These are phyloP conservation scores for Phytomonas sp. DNA, from an alignment of 208 protist species.

Conservation along the genomic window DNA sequence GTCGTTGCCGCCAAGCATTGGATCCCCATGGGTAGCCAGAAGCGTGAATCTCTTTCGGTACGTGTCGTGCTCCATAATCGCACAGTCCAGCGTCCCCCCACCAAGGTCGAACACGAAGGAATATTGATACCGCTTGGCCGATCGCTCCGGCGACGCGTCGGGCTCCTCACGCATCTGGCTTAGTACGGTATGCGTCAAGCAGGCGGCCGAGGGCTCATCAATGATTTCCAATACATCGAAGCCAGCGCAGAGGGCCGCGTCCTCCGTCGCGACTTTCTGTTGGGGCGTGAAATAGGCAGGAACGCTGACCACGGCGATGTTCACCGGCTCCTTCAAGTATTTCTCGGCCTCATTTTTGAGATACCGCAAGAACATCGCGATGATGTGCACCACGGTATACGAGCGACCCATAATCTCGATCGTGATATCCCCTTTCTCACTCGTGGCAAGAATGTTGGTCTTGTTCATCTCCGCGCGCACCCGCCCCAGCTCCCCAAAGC, in stretches of 20 bases:
- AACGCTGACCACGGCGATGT: constrained; percentile 83
- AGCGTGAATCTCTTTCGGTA: constrained; percentile 45
- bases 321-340: constrained; percentile 74
- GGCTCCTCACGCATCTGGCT: constrained; percentile 12
- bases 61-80: constrained; percentile 84
- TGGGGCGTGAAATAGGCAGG: constrained; percentile 90
- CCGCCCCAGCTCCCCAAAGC: constrained; percentile 76
- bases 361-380: constrained; percentile 89
- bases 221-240: constrained; percentile 92
- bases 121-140: constrained; percentile 36
- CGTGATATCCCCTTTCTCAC: constrained; percentile 81
- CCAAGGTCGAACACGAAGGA: constrained; percentile 89
- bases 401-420: constrained; percentile 84
- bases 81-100: constrained; percentile 87
- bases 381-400: constrained; percentile 90
- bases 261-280: constrained; percentile 90
- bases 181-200: constrained; percentile 81
- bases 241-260: constrained; percentile 82
- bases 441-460: constrained; percentile 83
- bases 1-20: constrained; percentile 87
- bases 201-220: constrained; percentile 88
- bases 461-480: constrained; percentile 77
- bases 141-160: neutral
- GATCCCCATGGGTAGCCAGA: constrained; percentile 84
- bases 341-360: constrained; percentile 82